These are phyloP conservation scores for Aciculoconidium aculeatum DNA, from an alignment of 805 yeast genomes.

Conservation along the genomic window DNA sequence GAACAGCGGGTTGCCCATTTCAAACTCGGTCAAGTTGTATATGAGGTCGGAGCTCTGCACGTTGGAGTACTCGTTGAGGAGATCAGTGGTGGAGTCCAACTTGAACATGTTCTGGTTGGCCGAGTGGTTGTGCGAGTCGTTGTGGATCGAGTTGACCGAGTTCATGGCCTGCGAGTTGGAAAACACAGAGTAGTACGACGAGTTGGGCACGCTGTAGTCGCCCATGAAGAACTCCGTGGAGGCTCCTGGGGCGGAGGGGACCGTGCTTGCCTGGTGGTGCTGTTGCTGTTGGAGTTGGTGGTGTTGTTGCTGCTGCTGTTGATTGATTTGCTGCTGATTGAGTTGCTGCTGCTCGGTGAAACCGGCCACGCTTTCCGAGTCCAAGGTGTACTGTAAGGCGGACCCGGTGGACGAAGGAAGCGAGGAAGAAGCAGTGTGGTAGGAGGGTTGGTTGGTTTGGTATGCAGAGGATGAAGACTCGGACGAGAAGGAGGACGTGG, in stretches of 20 bases:
- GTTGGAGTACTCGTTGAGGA: constrained; percentile 10
- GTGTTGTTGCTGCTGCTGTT: neutral
- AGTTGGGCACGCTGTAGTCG: constrained; percentile 11
- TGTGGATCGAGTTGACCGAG: constrained; percentile 10
- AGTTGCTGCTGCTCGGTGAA: no score
- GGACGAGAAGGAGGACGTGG: constrained; percentile 5
- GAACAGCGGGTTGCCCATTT: constrained; percentile 19
- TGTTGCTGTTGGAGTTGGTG: constrained; percentile 3
- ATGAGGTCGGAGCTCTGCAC: constrained; percentile 13
- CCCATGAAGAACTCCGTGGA: constrained; percentile 6
- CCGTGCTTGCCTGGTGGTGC: constrained; percentile 3
- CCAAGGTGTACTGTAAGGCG: no score
- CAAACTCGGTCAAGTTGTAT: constrained; percentile 20
- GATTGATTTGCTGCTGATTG: neutral
- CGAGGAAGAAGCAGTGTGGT: neutral
- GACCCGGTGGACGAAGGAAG: no score
- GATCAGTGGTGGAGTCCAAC: constrained; percentile 13
- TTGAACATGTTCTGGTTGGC: constrained; percentile 7
- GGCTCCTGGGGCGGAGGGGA: constrained; percentile 6
- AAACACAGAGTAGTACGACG: constrained; percentile 12
- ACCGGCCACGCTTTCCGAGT: no score
- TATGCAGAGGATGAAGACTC: constrained; percentile 7
- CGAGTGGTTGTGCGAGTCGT: constrained; percentile 5
- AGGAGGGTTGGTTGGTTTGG: no score
- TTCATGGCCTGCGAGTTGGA: constrained; percentile 13